These are phyloP conservation scores for Tephrocybe sp. DNA, from an alignment of 768 basidiomycete genomes.

Conservation along the genomic window DNA sequence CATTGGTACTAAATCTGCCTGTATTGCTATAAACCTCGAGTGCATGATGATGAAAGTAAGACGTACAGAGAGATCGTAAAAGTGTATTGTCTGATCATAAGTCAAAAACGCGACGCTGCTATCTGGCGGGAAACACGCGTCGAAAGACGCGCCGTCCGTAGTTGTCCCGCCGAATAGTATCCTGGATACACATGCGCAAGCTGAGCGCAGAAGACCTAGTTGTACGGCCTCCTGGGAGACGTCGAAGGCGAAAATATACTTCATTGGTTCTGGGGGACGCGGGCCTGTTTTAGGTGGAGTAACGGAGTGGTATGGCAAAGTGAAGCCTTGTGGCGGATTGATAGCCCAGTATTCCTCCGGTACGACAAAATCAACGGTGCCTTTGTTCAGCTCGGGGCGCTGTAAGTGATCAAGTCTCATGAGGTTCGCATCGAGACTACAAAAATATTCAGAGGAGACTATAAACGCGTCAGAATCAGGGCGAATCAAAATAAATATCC, in stretches of 20 bases:
- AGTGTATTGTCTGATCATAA: conserved; percentile 78
- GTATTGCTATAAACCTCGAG: conserved; percentile 24
- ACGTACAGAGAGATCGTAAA: conserved; percentile 86
- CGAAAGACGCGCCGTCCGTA: conserved; percentile 36
- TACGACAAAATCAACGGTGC: conserved; percentile 89
- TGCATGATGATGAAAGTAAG: conserved; percentile 11
- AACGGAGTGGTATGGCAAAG: conserved; percentile 50
- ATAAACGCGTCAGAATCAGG: conserved; percentile 1
- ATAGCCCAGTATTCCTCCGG: conserved; percentile 84
- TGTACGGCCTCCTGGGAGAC: conserved; percentile 66
- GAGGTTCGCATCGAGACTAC: conserved; percentile 73
- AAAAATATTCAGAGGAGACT: conserved; percentile 86
- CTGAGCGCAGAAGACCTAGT: conserved; percentile 66
- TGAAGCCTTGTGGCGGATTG: conserved; percentile 53
- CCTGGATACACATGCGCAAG: conserved; percentile 59
- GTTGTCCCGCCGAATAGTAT: conserved; percentile 59
- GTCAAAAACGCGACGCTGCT: conserved; percentile 77
- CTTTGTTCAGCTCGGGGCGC: conserved; percentile 84
- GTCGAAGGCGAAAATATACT: conserved; percentile 86
- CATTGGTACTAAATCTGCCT: conserved; percentile 59
- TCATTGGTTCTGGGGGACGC: conserved; percentile 61
- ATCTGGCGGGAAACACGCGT: conserved; percentile 49
- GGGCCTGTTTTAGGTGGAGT: conserved; percentile 43
- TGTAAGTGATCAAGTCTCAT: conserved; percentile 77
- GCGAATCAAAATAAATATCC: background rate